A percentile compares a stretch with the other conserved stretches of the same genome.
phyloP scores from a whole-genome alignment of 1,284 basidiomycete species.

The Heliocybe sulcata region DNA sequence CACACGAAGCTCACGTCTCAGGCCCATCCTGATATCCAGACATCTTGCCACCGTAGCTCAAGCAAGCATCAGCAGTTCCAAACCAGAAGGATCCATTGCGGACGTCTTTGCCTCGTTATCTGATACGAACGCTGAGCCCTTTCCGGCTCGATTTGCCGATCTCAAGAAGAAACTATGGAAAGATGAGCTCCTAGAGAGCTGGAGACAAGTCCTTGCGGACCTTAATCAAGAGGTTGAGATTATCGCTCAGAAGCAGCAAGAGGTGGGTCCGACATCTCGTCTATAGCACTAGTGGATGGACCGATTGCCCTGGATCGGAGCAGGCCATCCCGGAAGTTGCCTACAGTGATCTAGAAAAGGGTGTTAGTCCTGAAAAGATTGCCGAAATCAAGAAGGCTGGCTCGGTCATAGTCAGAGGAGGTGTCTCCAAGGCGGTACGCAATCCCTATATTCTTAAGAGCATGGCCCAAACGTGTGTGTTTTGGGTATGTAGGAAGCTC shows the following conservation, averaged over 20 bases:
- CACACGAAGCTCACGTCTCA: background rate
- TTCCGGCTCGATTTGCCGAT: conserved; percentile 51
- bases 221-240: conserved; percentile 38
- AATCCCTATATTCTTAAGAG: background rate
- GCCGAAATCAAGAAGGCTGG: conserved; percentile 47
- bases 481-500: conserved; percentile 37
- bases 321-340: conserved; percentile 53
- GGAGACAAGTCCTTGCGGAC: conserved; percentile 46
- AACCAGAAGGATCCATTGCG: conserved; percentile 41
- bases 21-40: background rate
- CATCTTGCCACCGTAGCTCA: background rate
- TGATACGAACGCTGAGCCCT: conserved; percentile 24
- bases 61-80: conserved; percentile 8
- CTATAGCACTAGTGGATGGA: background rate
- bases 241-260: conserved; percentile 33
- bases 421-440: conserved; percentile 42
- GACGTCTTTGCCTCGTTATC: conserved; percentile 50
- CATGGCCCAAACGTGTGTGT: background rate
- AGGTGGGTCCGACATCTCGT: conserved; percentile 20
- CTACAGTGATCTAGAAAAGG: conserved; percentile 39
- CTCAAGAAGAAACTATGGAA: conserved; percentile 52
- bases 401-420: conserved; percentile 53
- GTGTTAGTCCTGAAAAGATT: conserved; percentile 31
- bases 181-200: conserved; percentile 43
- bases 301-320: background rate